Evolutionary conservation across 2,329 filamentous ascomycete species (phyloP), one percentile per base, ranked within the genome.

Genomic region (Capronia americana): DNA sequence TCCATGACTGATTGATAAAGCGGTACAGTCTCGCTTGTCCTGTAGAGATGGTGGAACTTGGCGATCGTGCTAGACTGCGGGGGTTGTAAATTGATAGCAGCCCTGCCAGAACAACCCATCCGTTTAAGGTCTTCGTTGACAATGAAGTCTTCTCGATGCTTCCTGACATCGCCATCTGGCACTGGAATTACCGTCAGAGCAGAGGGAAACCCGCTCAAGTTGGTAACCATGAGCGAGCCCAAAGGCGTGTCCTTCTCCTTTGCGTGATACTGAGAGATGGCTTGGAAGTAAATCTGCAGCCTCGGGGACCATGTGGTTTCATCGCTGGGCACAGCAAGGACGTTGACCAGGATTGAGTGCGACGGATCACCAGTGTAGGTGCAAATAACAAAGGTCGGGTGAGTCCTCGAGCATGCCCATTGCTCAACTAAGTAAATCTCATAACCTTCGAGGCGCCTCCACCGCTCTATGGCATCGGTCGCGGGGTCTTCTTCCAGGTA

Each of bases 401-500:
- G 92, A 64, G 88, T 86, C 60, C 95, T 88, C 12, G 94, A 97
- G 78, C 93, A 97, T 5, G 92, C 92, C 95, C 95, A 99, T 83
- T 99, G 95, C 78, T 98, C 95, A 70, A 98, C 92, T 17, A 98
- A 81, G 78, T 98, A 98, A 68, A 94, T 84, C 77, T 98, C 93
- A 79, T 97, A 98, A 71, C 94, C 94, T 67, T 86, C 81, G 5
- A 99, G 84, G 57, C 86, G 82, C 57, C 85, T 84, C 63, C 88
- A 87, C 61, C 90, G 89, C 72, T 93, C 87, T 70, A 97, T 83
- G 7, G 97, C 88, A 2, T 83, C 84, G 3, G 92, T 93, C 4
- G 86, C 87, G 1, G 88, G 83, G 70, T 98, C 95, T 75, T 96
- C 91, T 80, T 96, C 91, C 24, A 99, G 87, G 75, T 94, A 96